Percentiles rank a stretch among this genome's conserved stretches.
These are phyloP conservation scores for Schwanniomyces vanrijiae DNA, from an alignment of 805 yeast species.

Conservation along the genomic window DNA sequence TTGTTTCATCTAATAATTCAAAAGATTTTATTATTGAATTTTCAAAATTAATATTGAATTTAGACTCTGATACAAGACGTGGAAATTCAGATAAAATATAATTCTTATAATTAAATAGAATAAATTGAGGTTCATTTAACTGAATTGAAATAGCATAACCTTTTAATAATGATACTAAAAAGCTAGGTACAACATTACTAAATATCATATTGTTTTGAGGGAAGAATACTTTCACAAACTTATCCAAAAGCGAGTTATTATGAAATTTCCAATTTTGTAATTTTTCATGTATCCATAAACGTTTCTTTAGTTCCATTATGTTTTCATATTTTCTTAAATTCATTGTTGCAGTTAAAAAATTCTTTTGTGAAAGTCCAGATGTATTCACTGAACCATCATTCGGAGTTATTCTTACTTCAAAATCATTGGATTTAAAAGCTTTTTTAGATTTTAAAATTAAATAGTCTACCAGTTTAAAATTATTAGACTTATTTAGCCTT, in stretches of 20 bases:
- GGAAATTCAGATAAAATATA: conserved; percentile 33
- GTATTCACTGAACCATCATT: not conserved
- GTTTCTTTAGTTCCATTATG: conserved; percentile 17
- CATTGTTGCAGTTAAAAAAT: conserved; percentile 1
- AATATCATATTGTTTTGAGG: conserved; percentile 10
- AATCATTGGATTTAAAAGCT: conserved; percentile 5
- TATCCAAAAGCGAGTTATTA: conserved; percentile 11
- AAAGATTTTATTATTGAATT: conserved; percentile 16
- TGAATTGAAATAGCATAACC: conserved; percentile 17
- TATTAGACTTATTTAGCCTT: conserved; percentile 7
- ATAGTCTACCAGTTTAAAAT: conserved; percentile 13
- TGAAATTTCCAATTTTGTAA: conserved; percentile 23
- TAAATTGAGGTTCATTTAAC: conserved; percentile 21
- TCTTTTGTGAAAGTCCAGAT: conserved; percentile 1
- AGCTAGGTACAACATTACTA: conserved; percentile 13
- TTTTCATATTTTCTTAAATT: conserved; percentile 3
- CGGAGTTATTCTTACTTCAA: conserved; percentile 1
- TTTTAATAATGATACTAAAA: conserved; percentile 20
- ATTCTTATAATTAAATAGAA: conserved; percentile 35
- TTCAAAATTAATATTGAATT: conserved; percentile 11
- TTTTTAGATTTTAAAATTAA: conserved; percentile 10
- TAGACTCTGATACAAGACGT: conserved; percentile 17
- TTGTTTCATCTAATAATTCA: conserved; percentile 12
- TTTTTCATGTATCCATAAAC: conserved; percentile 26
- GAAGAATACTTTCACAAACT: conserved; percentile 10